Conservation (phyloP, 2,329 filamentous ascomycete genomes). For the Colletotrichum costaricense region DNA sequence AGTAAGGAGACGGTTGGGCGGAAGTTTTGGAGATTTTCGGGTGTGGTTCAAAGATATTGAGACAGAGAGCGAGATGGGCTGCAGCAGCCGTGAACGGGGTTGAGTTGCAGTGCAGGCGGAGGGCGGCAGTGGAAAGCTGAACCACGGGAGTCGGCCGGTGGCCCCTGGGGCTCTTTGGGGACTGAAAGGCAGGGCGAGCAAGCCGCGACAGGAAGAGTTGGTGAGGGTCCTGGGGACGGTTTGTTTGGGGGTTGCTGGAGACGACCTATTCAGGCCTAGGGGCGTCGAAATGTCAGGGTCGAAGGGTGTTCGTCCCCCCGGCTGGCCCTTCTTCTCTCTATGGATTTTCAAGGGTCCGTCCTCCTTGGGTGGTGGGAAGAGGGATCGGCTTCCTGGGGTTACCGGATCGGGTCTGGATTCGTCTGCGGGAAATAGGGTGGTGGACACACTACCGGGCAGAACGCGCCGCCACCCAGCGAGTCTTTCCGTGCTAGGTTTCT, state of each 20-base stretch:
- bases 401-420: conserved; percentile 21
- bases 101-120: conserved; percentile 18
- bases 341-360: conserved; percentile 29
- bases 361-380: conserved; percentile 9
- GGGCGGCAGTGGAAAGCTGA: neutral
- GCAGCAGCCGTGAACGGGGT: neutral
- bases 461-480: neutral
- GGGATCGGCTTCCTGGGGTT: conserved; percentile 20
- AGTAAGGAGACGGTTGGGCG: conserved; percentile 11
- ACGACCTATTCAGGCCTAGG: conserved; percentile 25
- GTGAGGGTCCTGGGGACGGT: neutral
- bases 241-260: neutral
- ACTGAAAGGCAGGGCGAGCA: neutral
- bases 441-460: neutral
- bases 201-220: neutral
- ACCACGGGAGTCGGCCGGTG: conserved; percentile 26
- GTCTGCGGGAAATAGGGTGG: conserved; percentile 8
- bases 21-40: conserved; percentile 4
- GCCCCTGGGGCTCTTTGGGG: too few relatives aligned
- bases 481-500: neutral
- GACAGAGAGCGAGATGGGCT: neutral
- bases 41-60: neutral
- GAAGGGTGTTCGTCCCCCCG: conserved; percentile 24
- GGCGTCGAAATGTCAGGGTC: neutral
- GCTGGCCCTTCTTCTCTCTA: conserved; percentile 6